Evolutionary conservation across 257 asterid species (phyloP).

Genomic region (Dorcoceras hygrometricum): DNA sequence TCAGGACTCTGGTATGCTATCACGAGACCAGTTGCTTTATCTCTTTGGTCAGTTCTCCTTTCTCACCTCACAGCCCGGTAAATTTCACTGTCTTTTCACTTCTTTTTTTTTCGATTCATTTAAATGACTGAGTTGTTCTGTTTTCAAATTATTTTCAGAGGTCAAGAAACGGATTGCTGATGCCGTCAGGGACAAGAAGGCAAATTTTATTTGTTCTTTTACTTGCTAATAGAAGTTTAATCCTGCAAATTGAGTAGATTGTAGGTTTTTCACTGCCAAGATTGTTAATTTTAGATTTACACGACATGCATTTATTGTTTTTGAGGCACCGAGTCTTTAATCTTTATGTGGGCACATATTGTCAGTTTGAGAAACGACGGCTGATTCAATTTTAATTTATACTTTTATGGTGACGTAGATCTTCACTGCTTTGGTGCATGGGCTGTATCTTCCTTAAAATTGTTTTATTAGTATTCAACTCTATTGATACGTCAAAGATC

Average conservation of each 20-base stretch:
- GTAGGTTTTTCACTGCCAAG: background rate
- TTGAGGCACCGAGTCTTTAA: conserved; percentile 8
- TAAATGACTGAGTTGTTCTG: background rate
- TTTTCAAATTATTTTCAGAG: conserved; percentile 52
- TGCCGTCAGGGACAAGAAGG: conserved; percentile 82
- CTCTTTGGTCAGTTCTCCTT: conserved; percentile 67
- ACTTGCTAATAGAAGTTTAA: too few relatives aligned
- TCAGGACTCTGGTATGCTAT: conserved; percentile 65
- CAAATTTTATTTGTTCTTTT: conserved; percentile 7
- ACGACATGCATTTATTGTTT: background rate
- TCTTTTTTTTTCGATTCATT: background rate
- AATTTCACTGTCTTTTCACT: background rate
- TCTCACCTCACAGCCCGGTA: conserved; percentile 74
- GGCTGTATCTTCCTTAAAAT: too few relatives aligned
- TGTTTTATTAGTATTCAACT: too few relatives aligned
- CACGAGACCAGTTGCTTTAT: conserved; percentile 63
- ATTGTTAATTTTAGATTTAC: conserved; percentile 6
- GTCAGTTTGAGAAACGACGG: too few relatives aligned
- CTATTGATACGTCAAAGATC: background rate
- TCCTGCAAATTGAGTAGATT: too few relatives aligned
- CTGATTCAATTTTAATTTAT: too few relatives aligned
- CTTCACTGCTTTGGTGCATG: too few relatives aligned
- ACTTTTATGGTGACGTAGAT: too few relatives aligned
- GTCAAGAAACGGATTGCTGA: conserved; percentile 79
- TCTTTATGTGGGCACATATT: background rate